These are phyloP conservation scores for Kuraishia borneana DNA, from an alignment of 805 yeast species.

Conservation along the genomic window DNA sequence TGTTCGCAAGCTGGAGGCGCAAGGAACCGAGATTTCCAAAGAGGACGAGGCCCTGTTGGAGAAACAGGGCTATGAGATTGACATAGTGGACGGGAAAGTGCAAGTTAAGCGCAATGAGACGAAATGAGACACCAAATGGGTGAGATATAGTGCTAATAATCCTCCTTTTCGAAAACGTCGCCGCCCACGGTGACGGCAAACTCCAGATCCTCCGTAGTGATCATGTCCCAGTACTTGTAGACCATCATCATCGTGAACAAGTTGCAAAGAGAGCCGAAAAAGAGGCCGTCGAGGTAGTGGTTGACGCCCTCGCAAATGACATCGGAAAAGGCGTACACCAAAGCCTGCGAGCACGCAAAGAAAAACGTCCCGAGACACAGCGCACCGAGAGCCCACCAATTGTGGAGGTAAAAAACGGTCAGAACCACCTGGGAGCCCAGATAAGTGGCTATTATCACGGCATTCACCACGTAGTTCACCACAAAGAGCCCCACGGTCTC, in stretches of 20 bases:
- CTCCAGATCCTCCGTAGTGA: slow-evolving; percentile 90
- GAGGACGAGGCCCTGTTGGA: slow-evolving; percentile 30
- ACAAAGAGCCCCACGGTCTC: slow-evolving; percentile 62
- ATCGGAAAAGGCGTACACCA: slow-evolving; percentile 59
- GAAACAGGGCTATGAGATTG: slow-evolving; percentile 70
- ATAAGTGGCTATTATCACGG: slow-evolving; percentile 49
- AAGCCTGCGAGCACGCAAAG: slow-evolving; percentile 71
- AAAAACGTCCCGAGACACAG: slow-evolving; percentile 57
- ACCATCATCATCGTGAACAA: slow-evolving; percentile 86
- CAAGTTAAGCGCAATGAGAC: slow-evolving; percentile 26
- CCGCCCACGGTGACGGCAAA: slow-evolving; percentile 27
- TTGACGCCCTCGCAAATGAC: slow-evolving; percentile 58
- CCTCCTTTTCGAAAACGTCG: slow-evolving; percentile 1
- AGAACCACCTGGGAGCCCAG: slow-evolving; percentile 58
- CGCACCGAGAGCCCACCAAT: slow-evolving; percentile 90
- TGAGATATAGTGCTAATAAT: too few relatives aligned
- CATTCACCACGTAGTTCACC: slow-evolving; percentile 63
- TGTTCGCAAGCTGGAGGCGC: slow-evolving; percentile 70
- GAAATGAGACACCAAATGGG: too few relatives aligned
- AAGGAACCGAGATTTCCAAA: slow-evolving; percentile 46
- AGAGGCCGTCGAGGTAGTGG: slow-evolving; percentile 86
- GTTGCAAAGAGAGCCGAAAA: slow-evolving; percentile 75
- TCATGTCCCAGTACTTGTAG: slow-evolving; percentile 93
- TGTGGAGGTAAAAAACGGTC: slow-evolving; percentile 54
- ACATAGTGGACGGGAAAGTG: slow-evolving; percentile 63